Conservation (phyloP, 2,329 filamentous ascomycete species). For the Colletotrichum somersetense region DNA sequence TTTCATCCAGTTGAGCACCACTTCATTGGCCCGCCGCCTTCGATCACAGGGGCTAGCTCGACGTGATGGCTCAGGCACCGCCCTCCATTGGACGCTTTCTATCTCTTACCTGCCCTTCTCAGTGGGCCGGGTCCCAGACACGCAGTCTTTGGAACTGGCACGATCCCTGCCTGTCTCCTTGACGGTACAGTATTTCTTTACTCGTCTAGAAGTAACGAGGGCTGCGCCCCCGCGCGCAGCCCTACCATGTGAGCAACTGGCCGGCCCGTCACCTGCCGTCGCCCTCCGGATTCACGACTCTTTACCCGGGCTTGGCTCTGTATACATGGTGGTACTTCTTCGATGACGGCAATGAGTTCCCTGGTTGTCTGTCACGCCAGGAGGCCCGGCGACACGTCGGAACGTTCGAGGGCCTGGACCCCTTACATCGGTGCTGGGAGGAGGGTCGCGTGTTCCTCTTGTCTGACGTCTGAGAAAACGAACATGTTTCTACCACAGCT, state of each 20-base stretch:
- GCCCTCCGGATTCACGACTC: not conserved
- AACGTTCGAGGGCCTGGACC: not conserved
- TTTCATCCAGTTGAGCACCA: conserved; percentile 16
- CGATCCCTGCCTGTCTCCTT: conserved; percentile 17
- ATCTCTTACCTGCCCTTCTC: conserved; percentile 4
- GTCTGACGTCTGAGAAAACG: not conserved
- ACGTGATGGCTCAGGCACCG: conserved; percentile 23
- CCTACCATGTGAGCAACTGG: conserved; percentile 25
- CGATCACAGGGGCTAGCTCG: conserved; percentile 16
- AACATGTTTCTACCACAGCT: not conserved
- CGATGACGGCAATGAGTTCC: too few species aligned
- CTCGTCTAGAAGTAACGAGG: not conserved
- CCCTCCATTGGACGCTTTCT: conserved; percentile 25
- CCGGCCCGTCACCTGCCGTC: conserved; percentile 17
- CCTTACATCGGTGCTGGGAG: too few species aligned
- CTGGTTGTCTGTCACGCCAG: not conserved
- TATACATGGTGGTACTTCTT: too few species aligned
- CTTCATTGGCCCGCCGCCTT: conserved; percentile 15
- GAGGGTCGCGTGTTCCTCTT: not conserved
- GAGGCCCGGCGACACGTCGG: not conserved
- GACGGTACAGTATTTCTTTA: not conserved
- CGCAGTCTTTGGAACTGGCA: not conserved
- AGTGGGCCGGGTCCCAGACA: conserved; percentile 13
- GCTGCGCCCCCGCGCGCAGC: not conserved
- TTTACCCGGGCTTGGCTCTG: too few species aligned